Evolutionary conservation across 352 stramenopile species (phyloP), one percentile per base, ranked within the genome.

Genomic region (Hyaloperonospora arabidopsidis): DNA sequence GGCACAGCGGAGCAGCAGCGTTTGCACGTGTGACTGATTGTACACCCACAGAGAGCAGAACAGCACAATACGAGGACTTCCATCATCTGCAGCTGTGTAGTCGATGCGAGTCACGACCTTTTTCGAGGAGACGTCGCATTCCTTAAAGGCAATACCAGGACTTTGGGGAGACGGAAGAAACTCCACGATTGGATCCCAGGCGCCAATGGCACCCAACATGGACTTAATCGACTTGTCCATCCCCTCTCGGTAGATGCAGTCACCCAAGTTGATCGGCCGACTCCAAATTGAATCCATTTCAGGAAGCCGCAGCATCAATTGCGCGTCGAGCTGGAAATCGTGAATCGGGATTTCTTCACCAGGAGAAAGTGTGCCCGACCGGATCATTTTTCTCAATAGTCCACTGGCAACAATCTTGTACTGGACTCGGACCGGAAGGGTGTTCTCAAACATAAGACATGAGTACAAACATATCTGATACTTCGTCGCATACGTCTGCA

Each of bases 11-110:
- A 93, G 84, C 15, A 92, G 54, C 23, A 95, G 52, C 28, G 70
- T 87, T 22, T 86, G 72, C 8, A 95, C 71, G 22, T 95, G 85
- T 18, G 79, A 93, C 52, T 95, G 83, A 49, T 95, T 95, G 59
- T 93, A 95, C n/a, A 95, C 76, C 85, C 85, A 95, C 12, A 93
- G 55, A 2, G 77, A 88, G n/a, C 76, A 76, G 48, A 77, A 95
- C 2, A 95, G 49, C 15, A 93, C 85, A 36, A 93, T 80, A 15
- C 85, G 81, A 15, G 85, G 85, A 29, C 78, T 91, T 13, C 82
- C 83, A 59, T 93, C 77, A 53, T 92, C 81, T 23, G 85, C 69
- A 11, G 81, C 72, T 10, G 85, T 91, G 64, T 87, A 93, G 39
- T 95, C 85, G 13, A 95, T 64, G 2, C 84, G 79, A n/a, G 84